Evolutionary conservation across 2,329 filamentous ascomycete genomes (phyloP).

Genomic region (Metarhizium sp.): DNA sequence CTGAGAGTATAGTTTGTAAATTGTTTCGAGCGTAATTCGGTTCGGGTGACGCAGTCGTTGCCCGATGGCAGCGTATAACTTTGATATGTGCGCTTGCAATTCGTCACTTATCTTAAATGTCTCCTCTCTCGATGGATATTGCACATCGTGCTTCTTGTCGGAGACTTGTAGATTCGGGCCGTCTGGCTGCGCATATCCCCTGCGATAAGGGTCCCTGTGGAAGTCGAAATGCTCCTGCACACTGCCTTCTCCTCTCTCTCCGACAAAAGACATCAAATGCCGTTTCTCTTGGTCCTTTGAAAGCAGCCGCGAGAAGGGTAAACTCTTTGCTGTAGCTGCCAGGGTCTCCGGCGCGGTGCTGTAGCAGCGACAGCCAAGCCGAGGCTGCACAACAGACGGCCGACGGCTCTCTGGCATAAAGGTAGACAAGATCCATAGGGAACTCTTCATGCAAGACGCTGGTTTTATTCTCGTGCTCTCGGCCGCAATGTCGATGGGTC

Average conservation of each 20-base stretch:
- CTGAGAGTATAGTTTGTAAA: conserved; percentile 40
- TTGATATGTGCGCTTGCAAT: conserved; percentile 24
- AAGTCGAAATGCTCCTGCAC: conserved; percentile 45
- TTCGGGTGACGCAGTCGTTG: conserved; percentile 32
- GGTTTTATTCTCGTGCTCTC: conserved; percentile 4
- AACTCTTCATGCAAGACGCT: conserved; percentile 23
- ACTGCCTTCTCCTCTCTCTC: conserved; percentile 35
- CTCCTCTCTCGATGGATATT: conserved; percentile 34
- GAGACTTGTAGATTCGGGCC: conserved; percentile 41
- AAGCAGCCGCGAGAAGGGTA: conserved; percentile 1
- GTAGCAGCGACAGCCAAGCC: conserved; percentile 13
- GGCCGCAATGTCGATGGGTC: conserved; percentile 11
- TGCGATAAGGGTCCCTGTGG: conserved; percentile 42
- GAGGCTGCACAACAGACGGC: conserved; percentile 1
- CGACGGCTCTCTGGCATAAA: conserved; percentile 22
- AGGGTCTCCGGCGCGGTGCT: conserved; percentile 16
- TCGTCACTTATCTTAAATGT: conserved; percentile 24
- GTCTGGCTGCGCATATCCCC: conserved; percentile 42
- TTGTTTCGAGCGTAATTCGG: conserved; percentile 28
- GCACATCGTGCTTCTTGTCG: conserved; percentile 36
- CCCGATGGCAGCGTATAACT: conserved; percentile 32
- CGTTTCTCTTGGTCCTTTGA: conserved; percentile 19
- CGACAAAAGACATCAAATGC: conserved; percentile 44
- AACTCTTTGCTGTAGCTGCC: conserved; percentile 1
- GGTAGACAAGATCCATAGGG: conserved; percentile 32